Evolutionary conservation across 2,329 filamentous ascomycete species (phyloP).

Genomic region (Claviceps humidiphila): DNA sequence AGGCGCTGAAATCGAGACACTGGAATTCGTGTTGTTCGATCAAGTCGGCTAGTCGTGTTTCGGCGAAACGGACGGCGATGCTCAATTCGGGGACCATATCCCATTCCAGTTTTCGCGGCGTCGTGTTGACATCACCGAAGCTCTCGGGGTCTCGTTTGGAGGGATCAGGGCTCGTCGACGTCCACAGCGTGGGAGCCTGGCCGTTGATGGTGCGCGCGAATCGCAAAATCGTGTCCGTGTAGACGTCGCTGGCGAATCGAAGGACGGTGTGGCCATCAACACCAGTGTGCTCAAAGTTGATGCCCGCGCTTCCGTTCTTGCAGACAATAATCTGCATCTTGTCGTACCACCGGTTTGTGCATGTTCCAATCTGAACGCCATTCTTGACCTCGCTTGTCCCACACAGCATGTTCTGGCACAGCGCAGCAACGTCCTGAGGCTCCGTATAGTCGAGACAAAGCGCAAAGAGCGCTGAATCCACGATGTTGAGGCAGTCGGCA

Average conservation of each 20-base stretch:
- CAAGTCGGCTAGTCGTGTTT: slow-evolving; percentile 83
- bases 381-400: slow-evolving; percentile 84
- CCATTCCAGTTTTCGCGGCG: slow-evolving; percentile 94
- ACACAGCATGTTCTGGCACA: slow-evolving; percentile 98
- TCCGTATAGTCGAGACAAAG: slow-evolving; percentile 89
- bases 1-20: slow-evolving; percentile 75
- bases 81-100: slow-evolving; percentile 87
- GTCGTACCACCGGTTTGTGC: slow-evolving; percentile 98
- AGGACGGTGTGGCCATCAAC: slow-evolving; percentile 96
- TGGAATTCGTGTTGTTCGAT: slow-evolving; percentile 96
- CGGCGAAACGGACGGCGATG: slow-evolving; percentile 86
- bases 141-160: slow-evolving; percentile 81
- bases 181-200: slow-evolving; percentile 82
- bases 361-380: slow-evolving; percentile 92
- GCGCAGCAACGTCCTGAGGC: slow-evolving; percentile 61
- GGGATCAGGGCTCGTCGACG: slow-evolving; percentile 79
- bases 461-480: slow-evolving; percentile 86
- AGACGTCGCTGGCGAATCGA: slow-evolving; percentile 89
- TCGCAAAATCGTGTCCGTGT: slow-evolving; percentile 92
- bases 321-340: slow-evolving; percentile 98
- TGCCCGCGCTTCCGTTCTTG: slow-evolving; percentile 94
- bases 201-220: slow-evolving; percentile 95
- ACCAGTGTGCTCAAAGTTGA: slow-evolving; percentile 98
- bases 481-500: slow-evolving; percentile 85
- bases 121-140: slow-evolving; percentile 87